These are phyloP conservation scores for Penicillium samsonianum DNA, from an alignment of 495 filamentous ascomycete species.

Conservation along the genomic window DNA sequence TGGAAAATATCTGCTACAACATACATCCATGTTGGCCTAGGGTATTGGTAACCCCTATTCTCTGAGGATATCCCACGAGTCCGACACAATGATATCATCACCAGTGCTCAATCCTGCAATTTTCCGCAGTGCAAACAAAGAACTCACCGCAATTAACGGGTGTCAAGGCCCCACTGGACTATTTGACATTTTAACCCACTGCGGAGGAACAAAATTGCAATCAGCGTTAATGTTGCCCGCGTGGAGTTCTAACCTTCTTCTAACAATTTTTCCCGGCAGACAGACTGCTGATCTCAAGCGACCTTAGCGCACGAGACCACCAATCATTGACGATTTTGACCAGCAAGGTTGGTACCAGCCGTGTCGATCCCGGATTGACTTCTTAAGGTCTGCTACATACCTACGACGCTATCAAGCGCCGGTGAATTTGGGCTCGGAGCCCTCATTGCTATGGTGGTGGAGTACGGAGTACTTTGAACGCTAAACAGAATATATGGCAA, in stretches of 20 bases:
- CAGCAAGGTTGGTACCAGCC: not conserved
- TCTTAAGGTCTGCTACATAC: not conserved
- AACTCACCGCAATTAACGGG: not conserved
- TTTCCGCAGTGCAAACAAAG: not conserved
- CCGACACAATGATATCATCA: not conserved
- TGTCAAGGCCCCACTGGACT: conserved; percentile 9
- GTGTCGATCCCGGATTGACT: not conserved
- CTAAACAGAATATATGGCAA: not conserved
- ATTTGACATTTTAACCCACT: conserved; percentile 12
- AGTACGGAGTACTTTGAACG: not conserved
- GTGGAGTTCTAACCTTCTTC: conserved; percentile 14
- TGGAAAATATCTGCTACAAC: too few species aligned
- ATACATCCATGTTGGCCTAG: not conserved
- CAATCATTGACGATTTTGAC: conserved; percentile 11
- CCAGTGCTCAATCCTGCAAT: not conserved
- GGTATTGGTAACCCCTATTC: conserved; percentile 2
- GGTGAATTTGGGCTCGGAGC: not conserved
- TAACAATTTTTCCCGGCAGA: conserved; percentile 7
- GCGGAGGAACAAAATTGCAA: conserved; percentile 8
- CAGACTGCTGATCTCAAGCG: conserved; percentile 18
- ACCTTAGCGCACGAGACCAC: conserved; percentile 5
- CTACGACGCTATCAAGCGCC: not conserved
- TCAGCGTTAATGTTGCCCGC: conserved; percentile 2
- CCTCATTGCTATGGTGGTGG: not conserved
- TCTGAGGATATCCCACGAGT: not conserved